A percentile compares a stretch with the other conserved stretches of the same genome.
phyloP scores from a whole-genome alignment of 2,329 filamentous ascomycete genomes.

The Dothistroma septosporum region DNA sequence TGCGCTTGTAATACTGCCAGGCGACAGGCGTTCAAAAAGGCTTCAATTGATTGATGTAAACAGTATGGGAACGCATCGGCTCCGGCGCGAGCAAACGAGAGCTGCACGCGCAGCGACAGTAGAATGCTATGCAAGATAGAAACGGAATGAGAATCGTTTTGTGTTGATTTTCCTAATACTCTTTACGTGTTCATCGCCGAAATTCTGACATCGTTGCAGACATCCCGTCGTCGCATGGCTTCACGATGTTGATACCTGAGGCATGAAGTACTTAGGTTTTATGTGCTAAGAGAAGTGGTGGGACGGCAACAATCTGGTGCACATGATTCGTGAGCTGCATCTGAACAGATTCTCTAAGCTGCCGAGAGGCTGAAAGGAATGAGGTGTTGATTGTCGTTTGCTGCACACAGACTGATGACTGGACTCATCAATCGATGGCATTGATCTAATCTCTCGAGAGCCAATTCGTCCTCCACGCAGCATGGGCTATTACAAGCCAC shows the following conservation, averaged over 20 bases:
- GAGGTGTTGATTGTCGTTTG: no score
- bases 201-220: not conserved
- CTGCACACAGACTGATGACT: no score
- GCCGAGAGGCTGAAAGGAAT: no score
- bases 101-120: constrained; percentile 7
- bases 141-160: not conserved
- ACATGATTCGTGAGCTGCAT: not conserved
- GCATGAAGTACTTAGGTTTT: not conserved
- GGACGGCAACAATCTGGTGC: not conserved
- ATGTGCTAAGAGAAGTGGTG: not conserved
- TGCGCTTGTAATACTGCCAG: not conserved
- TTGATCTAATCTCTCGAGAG: no score
- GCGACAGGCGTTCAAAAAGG: constrained; percentile 5
- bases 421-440: no score
- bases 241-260: not conserved
- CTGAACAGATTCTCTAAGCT: no score
- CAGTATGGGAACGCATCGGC: constrained; percentile 14
- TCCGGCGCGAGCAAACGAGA: constrained; percentile 7
- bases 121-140: constrained; percentile 6
- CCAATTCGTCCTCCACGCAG: no score
- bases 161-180: not conserved
- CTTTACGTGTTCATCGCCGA: not conserved
- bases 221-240: not conserved
- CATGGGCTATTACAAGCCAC: no score
- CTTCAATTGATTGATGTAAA: not conserved